Evolutionary conservation across 2,329 filamentous ascomycete species (phyloP).

Genomic region (Ophiosphaerella herpotricha): DNA sequence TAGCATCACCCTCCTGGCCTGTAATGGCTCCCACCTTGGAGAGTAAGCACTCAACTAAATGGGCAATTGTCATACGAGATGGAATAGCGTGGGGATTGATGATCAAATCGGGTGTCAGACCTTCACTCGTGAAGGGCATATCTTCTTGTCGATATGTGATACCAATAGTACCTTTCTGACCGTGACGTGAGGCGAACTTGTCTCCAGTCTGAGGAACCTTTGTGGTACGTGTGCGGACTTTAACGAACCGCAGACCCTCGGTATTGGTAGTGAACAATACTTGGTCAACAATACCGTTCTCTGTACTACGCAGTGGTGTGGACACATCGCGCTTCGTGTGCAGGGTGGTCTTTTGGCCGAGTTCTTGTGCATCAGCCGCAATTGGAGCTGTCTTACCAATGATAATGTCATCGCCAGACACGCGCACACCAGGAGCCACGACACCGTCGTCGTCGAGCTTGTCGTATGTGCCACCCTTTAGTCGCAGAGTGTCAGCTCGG

Average conservation of each 20-base stretch:
- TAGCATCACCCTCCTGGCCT: conserved; percentile 95
- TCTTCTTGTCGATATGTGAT: conserved; percentile 97
- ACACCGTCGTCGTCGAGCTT: conserved; percentile 98
- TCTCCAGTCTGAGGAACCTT: conserved; percentile 99
- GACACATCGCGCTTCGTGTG: conserved; percentile 96
- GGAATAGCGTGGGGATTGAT: conserved; percentile 99
- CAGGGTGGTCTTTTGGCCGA: conserved; percentile 85
- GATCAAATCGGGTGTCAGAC: conserved; percentile 91
- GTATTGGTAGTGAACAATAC: conserved; percentile 93
- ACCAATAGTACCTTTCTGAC: conserved; percentile 98
- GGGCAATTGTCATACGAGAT: conserved; percentile 99
- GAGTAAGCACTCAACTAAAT: conserved; percentile 98
- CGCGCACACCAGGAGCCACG: conserved; percentile 88
- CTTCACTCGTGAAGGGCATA: conserved; percentile 95
- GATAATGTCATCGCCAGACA: conserved; percentile 97
- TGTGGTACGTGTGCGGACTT: conserved; percentile 94
- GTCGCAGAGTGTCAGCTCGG: conserved; percentile 81
- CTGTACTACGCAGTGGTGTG: conserved; percentile 90
- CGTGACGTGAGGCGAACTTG: conserved; percentile 98
- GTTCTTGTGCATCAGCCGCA: conserved; percentile 87
- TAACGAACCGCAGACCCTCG: conserved; percentile 93
- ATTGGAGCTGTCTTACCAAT: conserved; percentile 98
- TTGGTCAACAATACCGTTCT: conserved; percentile 94
- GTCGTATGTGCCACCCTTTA: conserved; percentile 95
- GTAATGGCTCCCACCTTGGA: conserved; percentile 94